Base-by-base conservation (phyloP, 352 stramenopile genomes). In the Thraustochytrium sp. region DNA sequence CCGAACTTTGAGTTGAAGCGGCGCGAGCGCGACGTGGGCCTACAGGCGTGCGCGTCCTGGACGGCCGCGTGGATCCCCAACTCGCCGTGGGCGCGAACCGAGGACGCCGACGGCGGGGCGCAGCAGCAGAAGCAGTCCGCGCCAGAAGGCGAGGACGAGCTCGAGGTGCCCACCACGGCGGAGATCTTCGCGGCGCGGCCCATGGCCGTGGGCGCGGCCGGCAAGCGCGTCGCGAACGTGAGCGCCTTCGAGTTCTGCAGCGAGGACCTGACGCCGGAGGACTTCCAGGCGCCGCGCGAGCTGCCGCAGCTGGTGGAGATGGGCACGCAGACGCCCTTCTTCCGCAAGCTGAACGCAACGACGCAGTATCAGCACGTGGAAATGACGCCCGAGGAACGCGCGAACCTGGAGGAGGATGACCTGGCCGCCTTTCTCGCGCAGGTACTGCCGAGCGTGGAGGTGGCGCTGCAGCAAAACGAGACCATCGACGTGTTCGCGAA, bases 381-480 rank as follows among this genome's bases (percentile, higher is more conserved):
- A 40, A 44, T 62, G 8, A 46, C 34, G 3, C 29, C 48, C 26
- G 53, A 76, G 23, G 38, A 82, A 18, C 73, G n/a, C 18, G 48
- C 31, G 74, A 1, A 11, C 29, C 38, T 38, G 1, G 75, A 31
- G 29, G 68, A 56, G 31, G 72, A 76, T 13, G 26, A 75, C 40
- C 38, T 89, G 8, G 63, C 48, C 2, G 31, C 11, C 0, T 88
- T 86, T 38, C 85, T 89, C n/a, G 49, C 63, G 8, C 51, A 56
- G 36, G 61, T 56, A 36, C 29, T 53, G 38, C 37, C 64, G 2
- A 31, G 56, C 38, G 59, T 92, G 48, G 89, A 92, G 74, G 54
- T 85, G 21, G 88, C 87, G 18, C 80, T 92, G 21, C 87, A 91
- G 75, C 86, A 91, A 55, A 92, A 92, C 73, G 89, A 92, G 78